These are phyloP conservation scores for Globisporangium solare DNA, from an alignment of 352 stramenopile genomes.

Conservation along the genomic window DNA sequence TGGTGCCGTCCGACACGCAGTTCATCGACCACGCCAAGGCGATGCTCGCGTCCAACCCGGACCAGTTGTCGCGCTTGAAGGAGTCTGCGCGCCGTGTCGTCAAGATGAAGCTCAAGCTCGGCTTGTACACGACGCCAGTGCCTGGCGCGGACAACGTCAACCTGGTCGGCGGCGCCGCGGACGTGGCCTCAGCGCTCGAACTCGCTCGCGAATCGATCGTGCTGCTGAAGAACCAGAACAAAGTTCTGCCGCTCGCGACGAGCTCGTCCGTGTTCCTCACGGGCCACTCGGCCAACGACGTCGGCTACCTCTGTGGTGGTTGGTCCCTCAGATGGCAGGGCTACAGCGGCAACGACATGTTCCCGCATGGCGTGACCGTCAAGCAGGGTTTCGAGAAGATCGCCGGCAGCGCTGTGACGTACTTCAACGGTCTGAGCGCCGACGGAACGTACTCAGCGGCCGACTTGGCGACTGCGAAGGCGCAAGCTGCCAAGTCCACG, in stretches of 20 bases:
- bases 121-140: conserved; percentile 63
- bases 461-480: conserved; percentile 52
- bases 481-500: conserved; percentile 32
- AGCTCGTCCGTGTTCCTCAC: conserved; percentile 47
- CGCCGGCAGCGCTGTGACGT: conserved; percentile 21
- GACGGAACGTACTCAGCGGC: conserved; percentile 45
- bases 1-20: conserved; percentile 59
- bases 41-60: conserved; percentile 30
- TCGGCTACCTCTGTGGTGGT: conserved; percentile 68
- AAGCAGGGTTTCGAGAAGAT: conserved; percentile 44
- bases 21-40: conserved; percentile 47
- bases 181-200: conserved; percentile 50
- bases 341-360: conserved; percentile 48
- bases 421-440: conserved; percentile 50
- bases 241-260: conserved; percentile 42
- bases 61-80: conserved; percentile 40
- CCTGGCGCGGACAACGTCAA: conserved; percentile 36
- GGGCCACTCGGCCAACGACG: conserved; percentile 56
- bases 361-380: conserved; percentile 45
- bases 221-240: conserved; percentile 78
- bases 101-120: conserved; percentile 65
- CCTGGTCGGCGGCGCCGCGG: conserved; percentile 45
- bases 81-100: conserved; percentile 60
- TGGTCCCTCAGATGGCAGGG: conserved; percentile 89
- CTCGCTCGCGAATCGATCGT: conserved; percentile 79